Conservation (phyloP, 345 rosid genomes). For the Moringa oleifera region DNA sequence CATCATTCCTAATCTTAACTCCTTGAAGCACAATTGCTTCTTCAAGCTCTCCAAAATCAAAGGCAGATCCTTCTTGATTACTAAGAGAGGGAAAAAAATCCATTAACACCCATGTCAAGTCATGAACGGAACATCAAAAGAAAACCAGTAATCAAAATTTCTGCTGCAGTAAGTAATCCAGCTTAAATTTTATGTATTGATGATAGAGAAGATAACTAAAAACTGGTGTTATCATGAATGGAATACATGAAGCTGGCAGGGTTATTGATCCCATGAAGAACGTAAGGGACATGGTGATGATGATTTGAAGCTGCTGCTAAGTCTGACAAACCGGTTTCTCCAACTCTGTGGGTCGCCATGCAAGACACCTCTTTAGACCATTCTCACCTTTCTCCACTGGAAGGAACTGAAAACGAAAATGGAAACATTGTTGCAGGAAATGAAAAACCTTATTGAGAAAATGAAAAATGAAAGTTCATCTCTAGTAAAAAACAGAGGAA, state of each 20-base stretch:
- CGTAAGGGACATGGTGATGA: constrained; percentile 67
- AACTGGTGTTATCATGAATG: neutral
- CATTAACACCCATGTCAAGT: constrained; percentile 5
- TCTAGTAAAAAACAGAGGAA: constrained; percentile 27
- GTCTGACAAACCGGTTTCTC: constrained; percentile 64
- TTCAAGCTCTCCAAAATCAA: constrained; percentile 97
- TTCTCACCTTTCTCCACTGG: constrained; percentile 16
- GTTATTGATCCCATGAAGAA: constrained; percentile 62
- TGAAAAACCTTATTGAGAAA: constrained; percentile 6
- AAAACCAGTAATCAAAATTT: neutral
- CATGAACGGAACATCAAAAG: neutral
- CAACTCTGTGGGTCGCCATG: constrained; percentile 80
- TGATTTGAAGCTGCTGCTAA: constrained; percentile 58
- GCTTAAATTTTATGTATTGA: neutral
- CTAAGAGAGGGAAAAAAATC: constrained; percentile 27
- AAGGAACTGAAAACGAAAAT: constrained; percentile 15
- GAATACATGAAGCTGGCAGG: constrained; percentile 64
- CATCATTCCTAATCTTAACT: constrained; percentile 71
- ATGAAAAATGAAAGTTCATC: constrained; percentile 7
- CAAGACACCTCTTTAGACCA: constrained; percentile 26
- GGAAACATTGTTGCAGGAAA: constrained; percentile 10
- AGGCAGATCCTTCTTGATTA: constrained; percentile 73
- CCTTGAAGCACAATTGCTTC: constrained; percentile 96
- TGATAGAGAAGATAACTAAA: neutral
- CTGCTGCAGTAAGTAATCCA: neutral